Evolutionary conservation across 345 rosid genomes (phyloP).

Genomic region (Populus alba): DNA sequence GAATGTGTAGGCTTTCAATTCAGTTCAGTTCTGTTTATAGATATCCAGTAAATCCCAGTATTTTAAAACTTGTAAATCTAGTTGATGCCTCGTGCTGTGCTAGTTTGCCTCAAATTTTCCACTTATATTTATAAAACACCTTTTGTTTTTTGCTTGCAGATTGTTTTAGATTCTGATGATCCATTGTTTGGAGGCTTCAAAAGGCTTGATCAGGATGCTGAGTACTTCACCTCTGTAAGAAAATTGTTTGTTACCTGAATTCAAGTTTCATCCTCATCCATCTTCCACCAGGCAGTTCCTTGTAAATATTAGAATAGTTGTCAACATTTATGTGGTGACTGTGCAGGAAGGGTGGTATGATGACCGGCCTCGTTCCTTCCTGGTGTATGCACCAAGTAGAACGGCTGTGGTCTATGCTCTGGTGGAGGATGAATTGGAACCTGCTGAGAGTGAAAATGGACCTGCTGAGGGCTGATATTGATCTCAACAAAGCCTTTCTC

Average conservation of each 20-base stretch:
- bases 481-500: neutral
- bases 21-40: no score
- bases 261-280: neutral
- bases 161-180: conserved; percentile 79
- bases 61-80: neutral
- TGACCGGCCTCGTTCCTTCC: conserved; percentile 65
- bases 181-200: conserved; percentile 72
- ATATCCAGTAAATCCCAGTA: neutral
- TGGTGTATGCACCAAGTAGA: conserved; percentile 81
- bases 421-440: conserved; percentile 39
- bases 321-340: conserved; percentile 11
- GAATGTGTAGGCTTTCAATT: no score
- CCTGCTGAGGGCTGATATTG: neutral
- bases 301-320: neutral
- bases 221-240: conserved; percentile 73
- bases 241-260: neutral
- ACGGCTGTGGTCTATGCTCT: conserved; percentile 83
- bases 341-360: conserved; percentile 71
- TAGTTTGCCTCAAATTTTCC: neutral
- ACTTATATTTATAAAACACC: neutral
- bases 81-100: neutral
- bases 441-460: conserved; percentile 22
- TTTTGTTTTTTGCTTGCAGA: conserved; percentile 31
- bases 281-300: neutral
- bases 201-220: conserved; percentile 58